Evolutionary conservation across 2,329 filamentous ascomycete genomes (phyloP), one percentile per base, ranked within the genome.

Genomic region (Colletotrichum eleusines): DNA sequence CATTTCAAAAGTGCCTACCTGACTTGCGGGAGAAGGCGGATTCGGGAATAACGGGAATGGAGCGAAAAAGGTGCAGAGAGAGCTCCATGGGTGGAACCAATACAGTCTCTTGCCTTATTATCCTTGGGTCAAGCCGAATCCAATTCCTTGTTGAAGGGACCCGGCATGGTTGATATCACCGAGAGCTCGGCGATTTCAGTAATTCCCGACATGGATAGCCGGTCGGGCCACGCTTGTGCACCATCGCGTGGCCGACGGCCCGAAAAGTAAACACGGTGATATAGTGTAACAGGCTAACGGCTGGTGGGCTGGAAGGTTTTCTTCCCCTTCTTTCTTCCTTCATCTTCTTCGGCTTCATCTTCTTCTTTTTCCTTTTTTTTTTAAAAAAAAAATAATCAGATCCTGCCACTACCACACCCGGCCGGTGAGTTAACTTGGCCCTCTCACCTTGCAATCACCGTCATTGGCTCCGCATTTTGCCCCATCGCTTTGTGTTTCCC

Each of bases 371-470:
- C 0, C n/a, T n/a, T 44, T 44, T 44, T 20, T 20, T 0, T 48
- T n/a, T n/a, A n/a, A n/a, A n/a, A n/a, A 53, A 28, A 58, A 42
- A 53, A 35, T 66, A 62, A 66, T 72, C 61, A 66, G 66, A 70
- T 65, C 66, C 46, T 42, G 28, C 38, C 28, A n/a, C 35, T 42
- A 9, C 7, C 42, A 44, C 7, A 23, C 14, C 42, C 58, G 28
- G 57, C 26, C n/a, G 26, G 18, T 63, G 68, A 67, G 57, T 57
- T 71, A 44, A 44, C 18, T 60, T 42, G 53, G 50, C 18, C n/a
- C n/a, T 20, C 7, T 57, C 40, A 28, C 16, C 38, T 33, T 63
- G n/a, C 20, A 40, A 63, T 63, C 60, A 48, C 35, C 48, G 46
- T 33, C 18, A 63, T 63, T 53, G 60, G 60, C 48, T 42, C 33